phyloP scores from a whole-genome alignment of 768 basidiomycete species.

The Paxillus involutus region DNA sequence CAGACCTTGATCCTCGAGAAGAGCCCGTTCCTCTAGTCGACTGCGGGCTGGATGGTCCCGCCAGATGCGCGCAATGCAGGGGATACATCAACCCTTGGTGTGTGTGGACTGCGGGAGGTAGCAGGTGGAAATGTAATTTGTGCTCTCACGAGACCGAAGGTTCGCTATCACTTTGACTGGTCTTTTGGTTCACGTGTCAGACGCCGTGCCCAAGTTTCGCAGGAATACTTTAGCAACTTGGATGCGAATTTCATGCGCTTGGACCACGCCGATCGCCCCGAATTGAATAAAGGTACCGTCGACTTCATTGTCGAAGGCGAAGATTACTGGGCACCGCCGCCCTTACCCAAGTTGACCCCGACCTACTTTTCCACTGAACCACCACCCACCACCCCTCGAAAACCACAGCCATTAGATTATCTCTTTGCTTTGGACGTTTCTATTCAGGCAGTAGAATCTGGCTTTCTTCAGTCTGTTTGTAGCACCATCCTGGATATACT shows the following conservation, averaged over 20 bases:
- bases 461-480: constrained; percentile 70
- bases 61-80: constrained; percentile 81
- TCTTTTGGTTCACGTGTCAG: constrained; percentile 3
- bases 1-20: constrained; percentile 73
- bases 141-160: constrained; percentile 85
- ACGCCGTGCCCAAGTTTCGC: constrained; percentile 49
- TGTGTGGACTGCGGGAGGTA: constrained; percentile 78
- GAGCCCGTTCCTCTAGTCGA: constrained; percentile 80
- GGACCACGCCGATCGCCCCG: constrained; percentile 80
- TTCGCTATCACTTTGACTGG: constrained; percentile 35
- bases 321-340: constrained; percentile 83
- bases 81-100: constrained; percentile 96
- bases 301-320: constrained; percentile 78
- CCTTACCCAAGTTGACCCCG: constrained; percentile 50
- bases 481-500: constrained; percentile 58
- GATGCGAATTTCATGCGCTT: constrained; percentile 75
- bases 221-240: constrained; percentile 83
- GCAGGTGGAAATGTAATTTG: constrained; percentile 89
- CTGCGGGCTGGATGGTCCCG: constrained; percentile 69
- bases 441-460: constrained; percentile 60
- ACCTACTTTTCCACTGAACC: constrained; percentile 56
- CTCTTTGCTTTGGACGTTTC: constrained; percentile 92
- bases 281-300: constrained; percentile 87
- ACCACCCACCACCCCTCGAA: constrained; percentile 43
- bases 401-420: constrained; percentile 67